Evolutionary conservation across 805 yeast species (phyloP).

Genomic region (Starmera dryadoides): DNA sequence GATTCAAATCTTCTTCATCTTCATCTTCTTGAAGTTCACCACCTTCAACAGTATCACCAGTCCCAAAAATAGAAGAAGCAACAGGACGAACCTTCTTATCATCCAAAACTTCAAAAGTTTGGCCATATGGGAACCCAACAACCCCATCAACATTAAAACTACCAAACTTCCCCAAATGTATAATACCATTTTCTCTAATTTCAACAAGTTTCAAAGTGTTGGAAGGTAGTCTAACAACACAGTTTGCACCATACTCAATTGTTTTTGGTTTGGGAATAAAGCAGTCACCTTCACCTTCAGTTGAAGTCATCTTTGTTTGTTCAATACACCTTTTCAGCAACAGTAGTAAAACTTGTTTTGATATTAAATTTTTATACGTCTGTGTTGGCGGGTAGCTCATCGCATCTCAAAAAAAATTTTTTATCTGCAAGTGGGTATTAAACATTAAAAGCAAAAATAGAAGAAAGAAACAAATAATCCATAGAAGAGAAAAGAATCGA

Average conservation of each 20-base stretch:
- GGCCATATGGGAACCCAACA: conserved; percentile 80
- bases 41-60: conserved; percentile 22
- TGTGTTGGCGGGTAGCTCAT: not conserved
- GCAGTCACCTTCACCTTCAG: not conserved
- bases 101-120: conserved; percentile 76
- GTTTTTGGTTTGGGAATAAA: conserved; percentile 3
- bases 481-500: not conserved
- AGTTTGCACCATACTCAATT: conserved; percentile 22
- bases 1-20: conserved; percentile 10
- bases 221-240: conserved; percentile 76
- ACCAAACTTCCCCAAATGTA: conserved; percentile 90
- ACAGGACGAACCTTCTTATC: conserved; percentile 46
- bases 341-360: too few relatives aligned
- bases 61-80: conserved; percentile 27
- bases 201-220: conserved; percentile 70
- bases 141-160: conserved; percentile 67
- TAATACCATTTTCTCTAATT: conserved; percentile 48
- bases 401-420: not conserved
- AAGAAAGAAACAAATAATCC: not conserved
- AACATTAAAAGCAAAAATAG: not conserved
- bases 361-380: not conserved
- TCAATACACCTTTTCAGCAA: too few relatives aligned
- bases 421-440: not conserved
- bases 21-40: conserved; percentile 19
- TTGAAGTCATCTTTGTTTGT: not conserved